Evolutionary conservation across 441 rosid species (phyloP).

Genomic region (Syzygium syzygioides): DNA sequence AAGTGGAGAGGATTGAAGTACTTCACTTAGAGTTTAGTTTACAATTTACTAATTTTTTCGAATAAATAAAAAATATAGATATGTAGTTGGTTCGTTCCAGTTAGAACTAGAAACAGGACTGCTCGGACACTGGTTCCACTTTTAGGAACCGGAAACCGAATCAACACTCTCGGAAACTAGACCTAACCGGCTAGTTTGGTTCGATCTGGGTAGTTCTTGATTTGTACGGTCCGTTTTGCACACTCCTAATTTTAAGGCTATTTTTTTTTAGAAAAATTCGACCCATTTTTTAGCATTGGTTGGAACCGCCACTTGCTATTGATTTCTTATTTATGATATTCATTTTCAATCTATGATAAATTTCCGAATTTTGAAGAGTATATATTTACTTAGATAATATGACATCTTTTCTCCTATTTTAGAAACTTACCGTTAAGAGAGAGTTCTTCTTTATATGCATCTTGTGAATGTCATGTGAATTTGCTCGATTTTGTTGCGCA

Average conservation of each 20-base stretch:
- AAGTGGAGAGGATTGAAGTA: too few relatives aligned
- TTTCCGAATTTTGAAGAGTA: not conserved
- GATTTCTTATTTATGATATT: not conserved
- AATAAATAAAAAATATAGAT: too few relatives aligned
- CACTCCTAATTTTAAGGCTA: too few relatives aligned
- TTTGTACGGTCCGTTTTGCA: too few relatives aligned
- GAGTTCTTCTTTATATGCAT: not conserved
- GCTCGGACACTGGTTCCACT: too few relatives aligned
- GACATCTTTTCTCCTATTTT: not conserved
- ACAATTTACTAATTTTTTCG: too few relatives aligned
- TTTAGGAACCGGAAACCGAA: fast-evolving
- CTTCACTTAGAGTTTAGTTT: too few relatives aligned
- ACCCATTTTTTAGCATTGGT: not conserved
- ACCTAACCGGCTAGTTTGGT: too few relatives aligned
- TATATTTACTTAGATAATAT: not conserved
- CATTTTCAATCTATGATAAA: not conserved
- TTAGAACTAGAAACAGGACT: too few relatives aligned
- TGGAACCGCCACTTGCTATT: not conserved
- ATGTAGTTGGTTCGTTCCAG: too few relatives aligned
- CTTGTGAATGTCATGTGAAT: not conserved
- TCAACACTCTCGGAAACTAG: too few relatives aligned
- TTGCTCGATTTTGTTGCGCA: not conserved
- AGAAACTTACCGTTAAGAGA: not conserved
- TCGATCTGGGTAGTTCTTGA: fast-evolving
- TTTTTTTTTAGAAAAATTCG: not conserved